Conservation (phyloP, 352 stramenopile genomes). For the Aphanomyces invadans region DNA sequence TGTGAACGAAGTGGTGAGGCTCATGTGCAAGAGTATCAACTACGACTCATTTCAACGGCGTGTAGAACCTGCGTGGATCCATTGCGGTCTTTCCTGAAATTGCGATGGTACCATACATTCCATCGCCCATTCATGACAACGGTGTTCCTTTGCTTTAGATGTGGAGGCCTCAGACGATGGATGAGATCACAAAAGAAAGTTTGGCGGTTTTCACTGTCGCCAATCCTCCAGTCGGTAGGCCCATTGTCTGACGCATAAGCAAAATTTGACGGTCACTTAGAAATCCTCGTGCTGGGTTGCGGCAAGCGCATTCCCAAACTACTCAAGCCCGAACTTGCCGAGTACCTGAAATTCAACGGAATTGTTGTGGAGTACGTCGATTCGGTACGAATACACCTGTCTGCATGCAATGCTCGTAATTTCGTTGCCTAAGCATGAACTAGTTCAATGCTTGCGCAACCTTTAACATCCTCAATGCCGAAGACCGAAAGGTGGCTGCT, state of each 20-base stretch:
- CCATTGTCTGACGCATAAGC: too few relatives aligned
- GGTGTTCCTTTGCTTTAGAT: conserved; percentile 33
- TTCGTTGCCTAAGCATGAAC: conserved; percentile 2
- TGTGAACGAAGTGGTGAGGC: conserved; percentile 60
- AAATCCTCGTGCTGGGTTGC: conserved; percentile 79
- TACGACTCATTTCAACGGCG: background rate
- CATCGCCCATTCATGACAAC: background rate
- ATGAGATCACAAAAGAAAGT: conserved; percentile 76
- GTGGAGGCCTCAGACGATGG: conserved; percentile 66
- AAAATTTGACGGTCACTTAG: too few relatives aligned
- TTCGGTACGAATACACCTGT: conserved; percentile 29
- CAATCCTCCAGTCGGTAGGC: conserved; percentile 60
- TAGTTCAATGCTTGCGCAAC: conserved; percentile 73
- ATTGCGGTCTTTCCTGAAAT: conserved; percentile 66
- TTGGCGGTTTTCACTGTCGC: conserved; percentile 63
- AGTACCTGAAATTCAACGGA: conserved; percentile 72
- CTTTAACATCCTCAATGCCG: conserved; percentile 90
- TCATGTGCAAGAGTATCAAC: background rate
- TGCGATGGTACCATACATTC: conserved; percentile 41
- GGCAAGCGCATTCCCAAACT: conserved; percentile 51
- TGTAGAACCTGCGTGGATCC: conserved; percentile 71
- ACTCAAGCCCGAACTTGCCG: conserved; percentile 49
- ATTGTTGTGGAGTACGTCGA: conserved; percentile 83
- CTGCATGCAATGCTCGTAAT: too few relatives aligned
- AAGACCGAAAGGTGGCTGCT: conserved; percentile 72